Conservation (phyloP, 352 stramenopile species). For the Globisporangium cylindrosporum region DNA sequence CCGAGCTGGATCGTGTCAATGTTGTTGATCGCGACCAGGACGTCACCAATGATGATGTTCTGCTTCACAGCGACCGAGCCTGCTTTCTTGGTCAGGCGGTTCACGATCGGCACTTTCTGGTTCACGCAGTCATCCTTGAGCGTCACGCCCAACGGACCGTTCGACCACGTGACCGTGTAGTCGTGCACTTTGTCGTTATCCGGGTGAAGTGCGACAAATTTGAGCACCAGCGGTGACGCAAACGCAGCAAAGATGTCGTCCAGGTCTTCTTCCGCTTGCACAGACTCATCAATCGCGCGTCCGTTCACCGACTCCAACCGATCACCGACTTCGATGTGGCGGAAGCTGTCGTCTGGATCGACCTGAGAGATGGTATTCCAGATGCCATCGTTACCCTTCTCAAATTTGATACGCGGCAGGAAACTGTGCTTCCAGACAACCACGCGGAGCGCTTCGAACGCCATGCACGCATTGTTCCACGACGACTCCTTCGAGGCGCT, state of each 20-base stretch:
- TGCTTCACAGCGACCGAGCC: conserved; percentile 86
- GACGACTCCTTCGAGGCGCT: conserved; percentile 73
- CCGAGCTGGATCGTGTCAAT: conserved; percentile 87
- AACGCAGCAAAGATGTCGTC: conserved; percentile 73
- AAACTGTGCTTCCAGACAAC: conserved; percentile 90
- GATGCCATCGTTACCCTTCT: conserved; percentile 39
- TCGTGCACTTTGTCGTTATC: conserved; percentile 73
- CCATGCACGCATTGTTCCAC: conserved; percentile 80
- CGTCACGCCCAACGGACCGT: conserved; percentile 81
- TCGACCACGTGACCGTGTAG: conserved; percentile 86
- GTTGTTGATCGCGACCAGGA: conserved; percentile 88
- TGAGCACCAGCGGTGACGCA: conserved; percentile 78
- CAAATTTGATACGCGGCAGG: conserved; percentile 63
- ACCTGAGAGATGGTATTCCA: conserved; percentile 70
- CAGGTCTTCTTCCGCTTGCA: conserved; percentile 63
- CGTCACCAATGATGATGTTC: conserved; percentile 85
- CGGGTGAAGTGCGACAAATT: conserved; percentile 62
- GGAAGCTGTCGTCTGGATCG: conserved; percentile 79
- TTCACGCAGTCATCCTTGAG: conserved; percentile 83
- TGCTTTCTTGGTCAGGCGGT: conserved; percentile 83
- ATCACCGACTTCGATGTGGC: conserved; percentile 67
- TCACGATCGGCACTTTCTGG: conserved; percentile 86
- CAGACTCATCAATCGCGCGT: conserved; percentile 54
- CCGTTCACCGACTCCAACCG: conserved; percentile 78
- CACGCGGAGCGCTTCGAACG: conserved; percentile 72